These are phyloP conservation scores for Tricholoma sp. DNA, from an alignment of 768 basidiomycete genomes.

Conservation along the genomic window DNA sequence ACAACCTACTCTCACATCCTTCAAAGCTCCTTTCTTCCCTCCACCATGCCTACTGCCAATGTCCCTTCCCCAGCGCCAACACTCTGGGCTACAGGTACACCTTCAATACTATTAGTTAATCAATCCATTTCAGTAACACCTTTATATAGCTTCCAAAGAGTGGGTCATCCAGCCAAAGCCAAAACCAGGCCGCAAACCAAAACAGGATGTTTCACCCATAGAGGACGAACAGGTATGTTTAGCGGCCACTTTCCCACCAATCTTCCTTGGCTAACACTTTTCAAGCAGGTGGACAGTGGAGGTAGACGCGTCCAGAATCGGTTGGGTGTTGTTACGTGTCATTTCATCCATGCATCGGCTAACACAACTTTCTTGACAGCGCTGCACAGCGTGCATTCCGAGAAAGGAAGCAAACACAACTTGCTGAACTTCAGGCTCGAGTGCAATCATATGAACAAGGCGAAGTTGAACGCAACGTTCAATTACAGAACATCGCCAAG, in stretches of 20 bases:
- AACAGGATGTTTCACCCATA: slow-evolving; percentile 50
- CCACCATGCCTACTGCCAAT: slow-evolving; percentile 15
- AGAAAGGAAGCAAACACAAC: slow-evolving; percentile 84
- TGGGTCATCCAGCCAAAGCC: slow-evolving; percentile 86
- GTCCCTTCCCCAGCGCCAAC: slow-evolving; percentile 39
- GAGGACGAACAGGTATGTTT: slow-evolving; percentile 46
- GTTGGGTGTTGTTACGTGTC: slow-evolving; percentile 24
- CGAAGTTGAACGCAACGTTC: slow-evolving; percentile 84
- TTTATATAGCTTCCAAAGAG: slow-evolving; percentile 69
- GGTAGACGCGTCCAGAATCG: slow-evolving; percentile 77
- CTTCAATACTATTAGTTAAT: slow-evolving; percentile 6
- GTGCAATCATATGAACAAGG: slow-evolving; percentile 84
- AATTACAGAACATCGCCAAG: slow-evolving; percentile 78
- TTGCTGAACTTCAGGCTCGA: slow-evolving; percentile 82
- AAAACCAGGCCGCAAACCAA: slow-evolving; percentile 85
- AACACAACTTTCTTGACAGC: slow-evolving; percentile 31
- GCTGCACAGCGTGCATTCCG: slow-evolving; percentile 88
- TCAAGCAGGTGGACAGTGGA: slow-evolving; percentile 42
- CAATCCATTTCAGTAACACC: slow-evolving; percentile 7
- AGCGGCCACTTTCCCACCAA: not conserved
- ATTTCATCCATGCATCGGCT: not conserved
- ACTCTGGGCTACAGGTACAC: slow-evolving; percentile 71
- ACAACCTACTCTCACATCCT: not conserved
- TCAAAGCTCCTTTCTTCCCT: slow-evolving; percentile 12
- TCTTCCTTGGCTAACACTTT: not conserved